phyloP scores from a whole-genome alignment of 352 stramenopile species.

The Elongisporangium prolatum region DNA sequence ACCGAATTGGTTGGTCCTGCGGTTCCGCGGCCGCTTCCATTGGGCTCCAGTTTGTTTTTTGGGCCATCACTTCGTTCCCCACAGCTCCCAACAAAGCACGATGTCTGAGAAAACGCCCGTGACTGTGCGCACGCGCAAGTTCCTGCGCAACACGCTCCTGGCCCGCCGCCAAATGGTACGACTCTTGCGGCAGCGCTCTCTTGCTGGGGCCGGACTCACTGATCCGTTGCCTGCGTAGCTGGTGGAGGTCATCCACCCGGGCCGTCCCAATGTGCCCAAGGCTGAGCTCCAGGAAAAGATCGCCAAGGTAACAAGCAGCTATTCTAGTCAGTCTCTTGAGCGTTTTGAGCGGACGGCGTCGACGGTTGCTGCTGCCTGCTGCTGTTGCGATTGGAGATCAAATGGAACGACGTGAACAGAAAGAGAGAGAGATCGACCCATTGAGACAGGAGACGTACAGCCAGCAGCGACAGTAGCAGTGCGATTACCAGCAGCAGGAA shows the following conservation, averaged over 20 bases:
- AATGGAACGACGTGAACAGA: not conserved
- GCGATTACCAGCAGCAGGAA: not conserved
- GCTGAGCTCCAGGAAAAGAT: constrained; percentile 97
- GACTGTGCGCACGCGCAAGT: constrained; percentile 99
- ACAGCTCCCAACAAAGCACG: constrained; percentile 60
- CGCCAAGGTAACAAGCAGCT: constrained; percentile 73
- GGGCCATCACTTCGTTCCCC: constrained; percentile 49
- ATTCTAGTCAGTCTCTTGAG: not conserved
- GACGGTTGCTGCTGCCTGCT: not conserved
- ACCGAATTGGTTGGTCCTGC: constrained; percentile 79
- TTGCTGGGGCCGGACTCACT: not conserved
- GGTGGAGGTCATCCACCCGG: constrained; percentile 98
- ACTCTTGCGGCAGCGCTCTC: not conserved
- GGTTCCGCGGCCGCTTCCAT: not conserved
- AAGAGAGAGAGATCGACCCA: constrained; percentile 4
- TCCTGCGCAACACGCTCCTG: constrained; percentile 98
- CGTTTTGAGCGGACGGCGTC: no score
- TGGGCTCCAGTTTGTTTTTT: constrained; percentile 2
- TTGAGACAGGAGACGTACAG: not conserved
- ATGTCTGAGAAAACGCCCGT: constrained; percentile 93
- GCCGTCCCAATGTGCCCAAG: constrained; percentile 96
- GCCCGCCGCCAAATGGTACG: constrained; percentile 96
- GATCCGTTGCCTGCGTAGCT: constrained; percentile 49
- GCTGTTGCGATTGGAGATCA: not conserved
- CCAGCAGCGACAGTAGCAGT: not conserved